Percentiles rank a stretch among this genome's conserved stretches.
These are phyloP conservation scores for Cucurbita maxima DNA, from an alignment of 306 rosid species.

Conservation along the genomic window DNA sequence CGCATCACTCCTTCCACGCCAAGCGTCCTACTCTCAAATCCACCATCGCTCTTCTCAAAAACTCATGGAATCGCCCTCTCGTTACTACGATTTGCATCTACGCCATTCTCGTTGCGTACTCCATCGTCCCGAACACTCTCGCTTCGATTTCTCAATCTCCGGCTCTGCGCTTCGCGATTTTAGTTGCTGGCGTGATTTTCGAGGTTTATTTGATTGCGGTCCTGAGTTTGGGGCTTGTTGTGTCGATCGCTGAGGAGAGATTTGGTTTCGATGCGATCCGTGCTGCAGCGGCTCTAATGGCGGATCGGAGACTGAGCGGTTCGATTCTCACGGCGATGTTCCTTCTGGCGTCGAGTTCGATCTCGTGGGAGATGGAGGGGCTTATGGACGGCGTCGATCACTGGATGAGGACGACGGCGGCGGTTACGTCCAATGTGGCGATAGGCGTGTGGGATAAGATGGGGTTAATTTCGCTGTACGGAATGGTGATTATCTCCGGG, in stretches of 20 bases:
- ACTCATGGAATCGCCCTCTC: slow-evolving; percentile 24
- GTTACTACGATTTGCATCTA: slow-evolving; percentile 41
- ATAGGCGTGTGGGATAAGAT: slow-evolving; percentile 17
- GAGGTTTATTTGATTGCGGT: slow-evolving; percentile 56
- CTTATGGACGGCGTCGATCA: slow-evolving; percentile 29
- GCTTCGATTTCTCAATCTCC: slow-evolving; percentile 4
- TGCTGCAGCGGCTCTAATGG: slow-evolving; percentile 35
- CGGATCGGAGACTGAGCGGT: slow-evolving; percentile 31
- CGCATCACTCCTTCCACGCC: slow-evolving; percentile 16
- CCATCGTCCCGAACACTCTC: slow-evolving; percentile 14
- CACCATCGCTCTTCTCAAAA: slow-evolving; percentile 13
- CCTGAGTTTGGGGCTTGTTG: slow-evolving; percentile 37
- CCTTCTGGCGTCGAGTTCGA: slow-evolving; percentile 16
- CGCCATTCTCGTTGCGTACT: slow-evolving; percentile 27
- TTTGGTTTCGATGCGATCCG: slow-evolving; percentile 51
- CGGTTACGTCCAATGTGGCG: slow-evolving; percentile 4
- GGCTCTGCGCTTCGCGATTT: slow-evolving; percentile 1
- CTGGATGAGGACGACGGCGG: slow-evolving; percentile 2
- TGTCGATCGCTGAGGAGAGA: slow-evolving; percentile 53
- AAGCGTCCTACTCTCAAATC: slow-evolving; percentile 18
- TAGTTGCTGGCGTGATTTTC: slow-evolving; percentile 11
- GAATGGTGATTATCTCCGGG: slow-evolving; percentile 34
- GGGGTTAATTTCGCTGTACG: slow-evolving; percentile 33
- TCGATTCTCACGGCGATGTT: slow-evolving; percentile 42
- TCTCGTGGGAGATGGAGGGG: slow-evolving; percentile 20